Evolutionary conservation across 805 yeast species (phyloP).

Genomic region (Ogataea zsoltii): DNA sequence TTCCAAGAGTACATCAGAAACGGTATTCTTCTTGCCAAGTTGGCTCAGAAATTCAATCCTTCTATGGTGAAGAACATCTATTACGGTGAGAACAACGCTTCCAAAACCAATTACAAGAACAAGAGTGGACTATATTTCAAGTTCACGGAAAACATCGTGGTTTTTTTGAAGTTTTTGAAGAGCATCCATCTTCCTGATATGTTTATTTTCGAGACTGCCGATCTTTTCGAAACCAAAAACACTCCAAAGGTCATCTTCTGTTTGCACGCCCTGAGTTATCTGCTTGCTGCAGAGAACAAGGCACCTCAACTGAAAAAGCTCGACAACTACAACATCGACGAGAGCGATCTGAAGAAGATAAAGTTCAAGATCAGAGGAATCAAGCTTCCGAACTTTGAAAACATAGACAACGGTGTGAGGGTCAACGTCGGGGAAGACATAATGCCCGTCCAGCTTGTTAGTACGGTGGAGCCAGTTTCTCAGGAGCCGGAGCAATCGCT

Average conservation of each 20-base stretch:
- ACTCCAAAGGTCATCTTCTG: constrained; percentile 94
- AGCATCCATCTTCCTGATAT: constrained; percentile 79
- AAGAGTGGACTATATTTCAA: constrained; percentile 64
- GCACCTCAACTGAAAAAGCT: constrained; percentile 64
- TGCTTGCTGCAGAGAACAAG: constrained; percentile 57
- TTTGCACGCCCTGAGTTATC: constrained; percentile 80
- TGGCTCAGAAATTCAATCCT: constrained; percentile 73
- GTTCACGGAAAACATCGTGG: constrained; percentile 90
- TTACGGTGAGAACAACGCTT: constrained; percentile 41
- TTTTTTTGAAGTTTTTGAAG: constrained; percentile 71
- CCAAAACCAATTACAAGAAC: constrained; percentile 27
- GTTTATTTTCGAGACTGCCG: constrained; percentile 89
- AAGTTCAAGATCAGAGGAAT: constrained; percentile 68
- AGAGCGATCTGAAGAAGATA: constrained; percentile 67
- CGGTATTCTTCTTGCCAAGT: constrained; percentile 82
- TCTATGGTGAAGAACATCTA: constrained; percentile 55
- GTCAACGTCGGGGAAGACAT: constrained; percentile 33
- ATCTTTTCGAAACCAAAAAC: constrained; percentile 87
- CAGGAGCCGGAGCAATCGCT: neutral
- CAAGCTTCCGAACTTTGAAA: constrained; percentile 74
- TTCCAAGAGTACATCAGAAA: constrained; percentile 68
- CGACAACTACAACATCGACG: constrained; percentile 61
- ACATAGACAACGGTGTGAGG: constrained; percentile 36
- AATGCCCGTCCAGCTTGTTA: constrained; percentile 17
- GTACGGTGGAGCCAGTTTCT: constrained; percentile 1